phyloP scores from a whole-genome alignment of 768 basidiomycete species.

The Boletus edulis region DNA sequence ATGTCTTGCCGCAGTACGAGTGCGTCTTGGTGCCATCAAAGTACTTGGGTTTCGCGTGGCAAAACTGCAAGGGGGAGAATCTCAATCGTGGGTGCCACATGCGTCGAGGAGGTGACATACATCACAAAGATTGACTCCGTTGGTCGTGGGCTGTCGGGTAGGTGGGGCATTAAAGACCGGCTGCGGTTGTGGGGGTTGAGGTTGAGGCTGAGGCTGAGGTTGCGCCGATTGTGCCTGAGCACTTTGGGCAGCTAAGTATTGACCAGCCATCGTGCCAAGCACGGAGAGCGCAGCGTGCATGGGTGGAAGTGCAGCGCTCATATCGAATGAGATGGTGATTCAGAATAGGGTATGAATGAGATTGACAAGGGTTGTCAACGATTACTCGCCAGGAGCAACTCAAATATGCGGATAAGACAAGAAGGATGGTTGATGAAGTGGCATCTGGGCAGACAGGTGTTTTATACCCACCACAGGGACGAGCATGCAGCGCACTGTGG shows the following conservation, averaged over 20 bases:
- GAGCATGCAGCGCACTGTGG: conserved; percentile 9
- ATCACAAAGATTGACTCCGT: conserved; percentile 45
- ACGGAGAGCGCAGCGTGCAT: conserved; percentile 37
- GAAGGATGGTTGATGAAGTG: conserved; percentile 37
- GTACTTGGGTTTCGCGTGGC: conserved; percentile 54
- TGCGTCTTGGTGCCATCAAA: conserved; percentile 55
- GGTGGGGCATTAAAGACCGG: conserved; percentile 11
- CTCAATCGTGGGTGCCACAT: conserved; percentile 1
- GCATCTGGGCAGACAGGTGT: conserved; percentile 4
- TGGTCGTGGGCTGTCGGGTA: conserved; percentile 21
- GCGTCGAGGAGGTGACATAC: conserved; percentile 33
- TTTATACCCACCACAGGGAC: conserved; percentile 27
- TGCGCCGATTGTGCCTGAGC: conserved; percentile 29
- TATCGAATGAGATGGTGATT: conserved; percentile 15
- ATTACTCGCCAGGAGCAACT: conserved; percentile 32
- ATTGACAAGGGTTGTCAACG: conserved; percentile 2
- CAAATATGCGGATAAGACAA: conserved; percentile 36
- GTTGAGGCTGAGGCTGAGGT: conserved; percentile 1
- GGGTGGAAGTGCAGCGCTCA: conserved; percentile 31
- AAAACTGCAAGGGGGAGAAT: conserved; percentile 38
- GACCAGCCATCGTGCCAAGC: conserved; percentile 35
- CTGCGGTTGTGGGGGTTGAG: conserved; percentile 23
- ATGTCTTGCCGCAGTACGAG: conserved; percentile 58
- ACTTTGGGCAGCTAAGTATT: conserved; percentile 33
- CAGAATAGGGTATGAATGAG: conserved; percentile 6